Percentiles rank a stretch among this genome's conserved stretches.
Conservation (phyloP, 768 basidiomycete genomes). For the Boletellus ananas region DNA sequence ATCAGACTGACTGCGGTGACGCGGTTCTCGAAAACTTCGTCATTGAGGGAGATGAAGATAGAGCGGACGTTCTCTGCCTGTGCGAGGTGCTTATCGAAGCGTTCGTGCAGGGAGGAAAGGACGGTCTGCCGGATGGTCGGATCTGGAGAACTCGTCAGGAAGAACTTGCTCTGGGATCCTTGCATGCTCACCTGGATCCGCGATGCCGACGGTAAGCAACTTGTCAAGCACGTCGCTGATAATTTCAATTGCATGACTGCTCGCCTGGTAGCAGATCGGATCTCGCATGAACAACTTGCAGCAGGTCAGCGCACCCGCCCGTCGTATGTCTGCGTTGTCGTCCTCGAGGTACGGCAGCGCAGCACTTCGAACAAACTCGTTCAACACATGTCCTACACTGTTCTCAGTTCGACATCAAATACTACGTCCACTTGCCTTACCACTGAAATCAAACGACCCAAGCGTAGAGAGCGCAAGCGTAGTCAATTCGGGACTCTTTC, state of each 20-base stretch:
- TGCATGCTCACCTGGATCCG: constrained; percentile 74
- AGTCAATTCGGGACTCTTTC: constrained; percentile 64
- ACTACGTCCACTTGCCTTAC: constrained; percentile 36
- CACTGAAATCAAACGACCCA: constrained; percentile 92
- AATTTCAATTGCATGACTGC: constrained; percentile 93
- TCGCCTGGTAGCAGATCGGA: constrained; percentile 94
- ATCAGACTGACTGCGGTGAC: constrained; percentile 88
- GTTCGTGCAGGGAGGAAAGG: constrained; percentile 79
- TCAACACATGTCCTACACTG: constrained; percentile 76
- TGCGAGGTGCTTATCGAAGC: constrained; percentile 94
- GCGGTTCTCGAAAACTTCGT: constrained; percentile 92
- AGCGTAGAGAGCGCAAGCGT: constrained; percentile 84
- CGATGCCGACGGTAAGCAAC: constrained; percentile 89
- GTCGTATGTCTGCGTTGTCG: constrained; percentile 81
- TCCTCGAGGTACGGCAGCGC: constrained; percentile 93
- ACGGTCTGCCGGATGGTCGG: constrained; percentile 82
- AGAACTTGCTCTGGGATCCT: not conserved
- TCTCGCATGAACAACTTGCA: constrained; percentile 90
- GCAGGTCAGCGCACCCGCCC: constrained; percentile 88
- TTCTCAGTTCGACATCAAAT: constrained; percentile 9
- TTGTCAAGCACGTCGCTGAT: constrained; percentile 99
- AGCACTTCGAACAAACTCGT: constrained; percentile 91
- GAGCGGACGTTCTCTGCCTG: constrained; percentile 99
- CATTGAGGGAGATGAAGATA: constrained; percentile 94
- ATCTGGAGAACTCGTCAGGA: constrained; percentile 37